Percentiles rank a stretch among this genome's conserved stretches.
Conservation (phyloP, 164 flowering plant genomes). For the Euptelea pleiosperma region DNA sequence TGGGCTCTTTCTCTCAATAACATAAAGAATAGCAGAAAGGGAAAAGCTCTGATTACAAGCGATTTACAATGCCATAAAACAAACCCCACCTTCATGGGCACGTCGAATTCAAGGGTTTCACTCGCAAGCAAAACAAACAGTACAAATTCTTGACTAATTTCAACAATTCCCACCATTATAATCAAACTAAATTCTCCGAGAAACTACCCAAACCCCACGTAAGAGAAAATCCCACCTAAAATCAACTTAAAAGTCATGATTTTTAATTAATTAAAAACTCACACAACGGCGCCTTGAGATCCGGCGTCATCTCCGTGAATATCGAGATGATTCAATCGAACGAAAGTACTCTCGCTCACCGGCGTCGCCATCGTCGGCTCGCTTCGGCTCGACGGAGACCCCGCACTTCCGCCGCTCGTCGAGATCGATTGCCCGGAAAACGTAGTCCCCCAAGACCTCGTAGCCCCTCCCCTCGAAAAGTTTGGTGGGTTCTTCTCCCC, state of each 20-base stretch:
- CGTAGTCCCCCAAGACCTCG: slow-evolving; percentile 60
- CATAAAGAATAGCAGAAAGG: neutral
- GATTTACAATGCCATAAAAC: neutral
- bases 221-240: neutral
- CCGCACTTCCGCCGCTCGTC: slow-evolving; percentile 74
- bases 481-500: slow-evolving; percentile 42
- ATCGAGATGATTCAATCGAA: slow-evolving; percentile 64
- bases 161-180: slow-evolving; percentile 11
- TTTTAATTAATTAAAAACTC: slow-evolving; percentile 17
- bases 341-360: slow-evolving; percentile 50
- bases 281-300: slow-evolving; percentile 59
- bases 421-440: slow-evolving; percentile 82
- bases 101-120: slow-evolving; percentile 1
- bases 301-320: slow-evolving; percentile 74
- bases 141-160: neutral
- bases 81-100: neutral
- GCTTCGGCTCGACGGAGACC: slow-evolving; percentile 81
- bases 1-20: neutral
- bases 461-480: slow-evolving; percentile 28
- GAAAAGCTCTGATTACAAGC: neutral
- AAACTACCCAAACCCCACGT: neutral
- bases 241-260: neutral
- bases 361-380: slow-evolving; percentile 64
- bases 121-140: neutral
- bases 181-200: neutral